Conservation (phyloP, 345 rosid genomes). For the Eucalyptus virginea region DNA sequence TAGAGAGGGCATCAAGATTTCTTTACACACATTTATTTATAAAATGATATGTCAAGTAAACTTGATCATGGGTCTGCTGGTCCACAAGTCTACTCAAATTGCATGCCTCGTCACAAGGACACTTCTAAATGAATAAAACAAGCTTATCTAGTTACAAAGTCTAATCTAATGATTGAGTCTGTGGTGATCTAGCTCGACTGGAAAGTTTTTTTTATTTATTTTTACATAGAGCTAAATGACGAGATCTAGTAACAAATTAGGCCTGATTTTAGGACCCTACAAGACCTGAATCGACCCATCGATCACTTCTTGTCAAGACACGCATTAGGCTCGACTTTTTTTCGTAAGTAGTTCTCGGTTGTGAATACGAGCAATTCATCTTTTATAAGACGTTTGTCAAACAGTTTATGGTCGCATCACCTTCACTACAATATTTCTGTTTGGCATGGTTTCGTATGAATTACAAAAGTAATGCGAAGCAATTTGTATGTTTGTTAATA, state of each 20-base stretch:
- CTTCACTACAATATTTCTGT: background rate
- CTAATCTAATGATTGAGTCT: background rate
- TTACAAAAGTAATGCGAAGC: background rate
- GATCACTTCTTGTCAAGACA: background rate
- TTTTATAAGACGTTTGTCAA: background rate
- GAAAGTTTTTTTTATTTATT: accelerated
- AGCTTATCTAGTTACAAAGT: background rate
- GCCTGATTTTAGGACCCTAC: background rate
- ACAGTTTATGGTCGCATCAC: background rate
- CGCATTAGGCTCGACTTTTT: background rate
- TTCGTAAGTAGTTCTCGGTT: background rate
- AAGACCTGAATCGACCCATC: no score
- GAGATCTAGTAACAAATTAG: background rate
- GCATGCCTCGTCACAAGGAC: background rate
- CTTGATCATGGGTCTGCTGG: accelerated
- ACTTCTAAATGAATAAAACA: background rate
- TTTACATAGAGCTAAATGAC: background rate
- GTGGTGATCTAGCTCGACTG: background rate
- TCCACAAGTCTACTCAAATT: background rate
- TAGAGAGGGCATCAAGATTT: background rate
- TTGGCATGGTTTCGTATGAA: background rate
- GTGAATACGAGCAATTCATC: background rate
- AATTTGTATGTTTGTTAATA: background rate
- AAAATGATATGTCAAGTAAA: background rate
- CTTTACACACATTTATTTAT: background rate